Conservation (phyloP, 495 filamentous ascomycete species). For the Penicillium crystallinum region DNA sequence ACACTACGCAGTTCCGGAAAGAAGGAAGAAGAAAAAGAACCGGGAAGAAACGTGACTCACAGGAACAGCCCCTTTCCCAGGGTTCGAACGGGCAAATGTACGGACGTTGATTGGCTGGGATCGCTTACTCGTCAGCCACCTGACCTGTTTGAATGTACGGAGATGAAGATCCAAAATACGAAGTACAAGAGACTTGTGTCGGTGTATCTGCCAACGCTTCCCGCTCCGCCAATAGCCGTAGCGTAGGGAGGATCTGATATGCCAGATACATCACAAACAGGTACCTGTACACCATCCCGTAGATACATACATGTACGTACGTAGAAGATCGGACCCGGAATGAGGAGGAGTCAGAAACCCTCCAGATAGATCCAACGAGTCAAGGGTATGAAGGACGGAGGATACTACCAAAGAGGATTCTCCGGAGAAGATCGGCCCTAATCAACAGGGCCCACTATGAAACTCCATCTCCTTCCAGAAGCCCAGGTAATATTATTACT, state of each 20-base stretch:
- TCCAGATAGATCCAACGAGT: not conserved
- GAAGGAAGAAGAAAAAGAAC: conserved; percentile 21
- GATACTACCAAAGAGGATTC: conserved; percentile 16
- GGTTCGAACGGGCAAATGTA: not conserved
- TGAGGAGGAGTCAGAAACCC: not conserved
- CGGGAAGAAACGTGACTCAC: conserved; percentile 22
- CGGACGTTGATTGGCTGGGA: conserved; percentile 5
- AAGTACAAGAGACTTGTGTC: not conserved
- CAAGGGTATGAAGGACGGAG: not conserved
- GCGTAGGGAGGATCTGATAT: not conserved
- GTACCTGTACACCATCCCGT: not conserved
- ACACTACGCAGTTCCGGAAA: conserved; percentile 10
- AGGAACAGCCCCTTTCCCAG: not conserved
- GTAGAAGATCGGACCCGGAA: not conserved
- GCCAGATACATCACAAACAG: not conserved
- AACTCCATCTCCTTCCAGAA: conserved; percentile 31
- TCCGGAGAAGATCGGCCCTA: conserved; percentile 31
- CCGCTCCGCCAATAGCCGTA: not conserved
- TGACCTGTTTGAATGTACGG: conserved; percentile 6
- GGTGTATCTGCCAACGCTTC: not conserved
- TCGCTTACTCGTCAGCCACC: conserved; percentile 1
- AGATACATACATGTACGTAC: no score
- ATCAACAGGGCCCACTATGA: conserved; percentile 14
- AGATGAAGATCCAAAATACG: not conserved
- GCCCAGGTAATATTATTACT: conserved; percentile 6